Percentiles rank a stretch among this genome's conserved stretches.
Conservation (phyloP, 2,329 filamentous ascomycete species). For the Scedosporium apiospermum region DNA sequence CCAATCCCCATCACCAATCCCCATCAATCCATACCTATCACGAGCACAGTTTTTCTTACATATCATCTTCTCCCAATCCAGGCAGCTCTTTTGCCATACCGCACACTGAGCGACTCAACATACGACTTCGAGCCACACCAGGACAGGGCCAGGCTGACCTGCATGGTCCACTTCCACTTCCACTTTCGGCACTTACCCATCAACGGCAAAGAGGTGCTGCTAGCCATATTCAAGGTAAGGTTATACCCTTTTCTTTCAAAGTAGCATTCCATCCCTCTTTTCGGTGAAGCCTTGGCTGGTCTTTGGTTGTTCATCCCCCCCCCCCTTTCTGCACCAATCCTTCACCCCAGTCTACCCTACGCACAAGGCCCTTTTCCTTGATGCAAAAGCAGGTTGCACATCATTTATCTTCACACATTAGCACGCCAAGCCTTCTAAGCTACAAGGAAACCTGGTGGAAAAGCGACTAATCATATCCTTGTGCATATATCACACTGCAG, state of each 20-base stretch:
- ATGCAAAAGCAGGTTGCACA: not conserved
- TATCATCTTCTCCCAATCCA: not conserved
- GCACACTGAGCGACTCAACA: not conserved
- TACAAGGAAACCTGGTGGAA: not conserved
- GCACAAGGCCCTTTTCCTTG: not conserved
- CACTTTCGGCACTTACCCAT: not conserved
- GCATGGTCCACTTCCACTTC: not conserved
- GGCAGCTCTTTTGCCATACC: not conserved
- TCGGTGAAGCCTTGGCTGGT: not conserved
- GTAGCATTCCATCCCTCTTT: not conserved
- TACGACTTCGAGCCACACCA: not conserved
- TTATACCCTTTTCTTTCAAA: not conserved
- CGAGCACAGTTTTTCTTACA: not conserved
- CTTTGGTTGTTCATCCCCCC: not conserved
- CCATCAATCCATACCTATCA: not conserved
- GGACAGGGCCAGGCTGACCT: not conserved
- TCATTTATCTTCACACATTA: not conserved
- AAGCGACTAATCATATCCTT: not conserved
- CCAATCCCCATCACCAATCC: not conserved
- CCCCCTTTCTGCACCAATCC: not conserved
- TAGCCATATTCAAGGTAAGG: not conserved
- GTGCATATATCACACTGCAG: not conserved
- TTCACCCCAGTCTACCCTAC: not conserved
- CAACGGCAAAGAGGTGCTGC: not conserved
- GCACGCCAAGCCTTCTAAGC: not conserved